Conservation (phyloP, 129 eudicot genomes). For the Helianthus annuus region DNA sequence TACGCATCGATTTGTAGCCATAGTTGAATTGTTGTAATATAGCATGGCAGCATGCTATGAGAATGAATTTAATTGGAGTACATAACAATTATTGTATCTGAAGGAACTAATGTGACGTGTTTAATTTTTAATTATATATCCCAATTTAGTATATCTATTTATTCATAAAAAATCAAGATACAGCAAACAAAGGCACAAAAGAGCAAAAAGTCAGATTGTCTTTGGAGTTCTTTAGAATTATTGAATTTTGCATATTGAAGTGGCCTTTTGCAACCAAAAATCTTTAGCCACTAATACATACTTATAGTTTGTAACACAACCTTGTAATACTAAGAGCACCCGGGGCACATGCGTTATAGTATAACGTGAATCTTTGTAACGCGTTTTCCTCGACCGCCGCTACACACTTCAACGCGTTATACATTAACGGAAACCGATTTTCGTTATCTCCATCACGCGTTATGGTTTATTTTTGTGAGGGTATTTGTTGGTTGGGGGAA, state of each 20-base stretch:
- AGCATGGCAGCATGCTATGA: slow-evolving; percentile 28
- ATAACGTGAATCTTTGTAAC: no score
- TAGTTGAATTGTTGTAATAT: slow-evolving; percentile 32
- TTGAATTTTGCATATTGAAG: not conserved
- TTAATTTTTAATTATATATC: slow-evolving; percentile 15
- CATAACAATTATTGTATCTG: slow-evolving; percentile 20
- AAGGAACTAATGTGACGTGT: slow-evolving; percentile 50
- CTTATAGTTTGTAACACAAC: not conserved
- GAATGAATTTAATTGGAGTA: slow-evolving; percentile 25
- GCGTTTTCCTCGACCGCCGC: no score
- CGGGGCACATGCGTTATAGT: no score
- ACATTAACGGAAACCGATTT: no score
- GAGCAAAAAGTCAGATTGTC: slow-evolving; percentile 5
- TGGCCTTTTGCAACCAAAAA: not conserved
- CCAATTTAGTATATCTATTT: not conserved
- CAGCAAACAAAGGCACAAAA: slow-evolving; percentile 6
- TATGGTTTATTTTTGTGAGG: no score
- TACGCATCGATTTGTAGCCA: slow-evolving; percentile 28
- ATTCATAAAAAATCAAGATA: slow-evolving; percentile 5
- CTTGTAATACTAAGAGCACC: not conserved
- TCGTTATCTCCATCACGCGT: no score
- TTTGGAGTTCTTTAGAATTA: not conserved
- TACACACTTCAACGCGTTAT: no score
- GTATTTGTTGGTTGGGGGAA: no score
- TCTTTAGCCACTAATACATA: not conserved